A percentile compares a stretch with the other conserved stretches of the same genome.
Evolutionary conservation across 768 basidiomycete species (phyloP).

Genomic region (Pulveroboletus ravenelii): DNA sequence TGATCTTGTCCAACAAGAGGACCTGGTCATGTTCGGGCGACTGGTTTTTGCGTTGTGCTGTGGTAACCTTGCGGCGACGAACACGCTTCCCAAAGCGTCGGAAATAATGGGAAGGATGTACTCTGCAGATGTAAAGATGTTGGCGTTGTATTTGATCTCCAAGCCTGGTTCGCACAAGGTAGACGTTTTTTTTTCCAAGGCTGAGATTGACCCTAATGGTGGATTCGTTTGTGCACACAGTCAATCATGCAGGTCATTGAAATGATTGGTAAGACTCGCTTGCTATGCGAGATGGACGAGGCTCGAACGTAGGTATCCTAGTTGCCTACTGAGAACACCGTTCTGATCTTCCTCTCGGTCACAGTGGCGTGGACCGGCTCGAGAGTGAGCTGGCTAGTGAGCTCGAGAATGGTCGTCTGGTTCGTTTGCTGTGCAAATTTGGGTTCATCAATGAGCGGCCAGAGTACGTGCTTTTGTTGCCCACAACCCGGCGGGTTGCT

Average conservation of each 20-base stretch:
- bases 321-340: neutral
- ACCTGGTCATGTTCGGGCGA: slow-evolving; percentile 80
- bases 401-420: slow-evolving; percentile 89
- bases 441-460: slow-evolving; percentile 99
- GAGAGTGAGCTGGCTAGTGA: slow-evolving; percentile 84
- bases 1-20: slow-evolving; percentile 73
- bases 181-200: slow-evolving; percentile 1
- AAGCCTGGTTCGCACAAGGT: slow-evolving; percentile 69
- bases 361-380: slow-evolving; percentile 73
- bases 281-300: slow-evolving; percentile 76
- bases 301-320: slow-evolving; percentile 57
- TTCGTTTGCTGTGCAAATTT: slow-evolving; percentile 87
- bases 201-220: neutral
- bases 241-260: slow-evolving; percentile 77
- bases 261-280: slow-evolving; percentile 64
- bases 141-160: slow-evolving; percentile 70
- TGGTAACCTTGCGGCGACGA: slow-evolving; percentile 55
- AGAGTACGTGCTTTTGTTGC: slow-evolving; percentile 58
- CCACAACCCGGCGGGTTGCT: neutral
- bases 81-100: slow-evolving; percentile 62
- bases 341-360: neutral
- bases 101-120: slow-evolving; percentile 73
- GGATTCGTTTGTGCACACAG: slow-evolving; percentile 32
- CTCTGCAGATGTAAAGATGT: slow-evolving; percentile 75
- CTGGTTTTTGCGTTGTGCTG: slow-evolving; percentile 79